Conservation (phyloP, 805 yeast species). For the Jamesozyma spencerorum region DNA sequence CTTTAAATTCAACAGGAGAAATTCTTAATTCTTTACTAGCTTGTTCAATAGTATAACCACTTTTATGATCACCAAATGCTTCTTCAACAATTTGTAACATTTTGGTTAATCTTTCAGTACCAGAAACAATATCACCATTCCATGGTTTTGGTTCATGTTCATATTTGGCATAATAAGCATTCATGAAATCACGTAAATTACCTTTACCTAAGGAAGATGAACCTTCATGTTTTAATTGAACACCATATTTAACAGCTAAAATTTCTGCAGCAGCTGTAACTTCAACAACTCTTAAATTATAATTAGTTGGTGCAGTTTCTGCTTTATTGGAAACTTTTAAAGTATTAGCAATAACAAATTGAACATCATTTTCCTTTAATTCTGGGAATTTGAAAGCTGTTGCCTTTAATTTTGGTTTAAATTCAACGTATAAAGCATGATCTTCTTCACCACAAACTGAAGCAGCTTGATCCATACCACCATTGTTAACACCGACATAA, state of each 20-base stretch:
- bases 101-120: slow-evolving; percentile 32
- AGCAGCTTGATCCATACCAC: slow-evolving; percentile 77
- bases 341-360: slow-evolving; percentile 56
- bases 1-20: slow-evolving; percentile 34
- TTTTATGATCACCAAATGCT: slow-evolving; percentile 31
- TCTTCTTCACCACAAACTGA: slow-evolving; percentile 52
- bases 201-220: slow-evolving; percentile 34
- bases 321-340: slow-evolving; percentile 54
- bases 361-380: slow-evolving; percentile 34
- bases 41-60: slow-evolving; percentile 44
- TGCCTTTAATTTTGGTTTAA: slow-evolving; percentile 49
- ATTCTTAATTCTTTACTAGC: slow-evolving; percentile 37
- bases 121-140: slow-evolving; percentile 40
- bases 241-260: slow-evolving; percentile 40
- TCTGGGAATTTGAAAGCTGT: slow-evolving; percentile 46
- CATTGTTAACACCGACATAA: slow-evolving; percentile 64
- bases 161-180: slow-evolving; percentile 34
- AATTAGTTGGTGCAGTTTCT: slow-evolving; percentile 61
- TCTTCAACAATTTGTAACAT: slow-evolving; percentile 40
- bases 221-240: slow-evolving; percentile 39
- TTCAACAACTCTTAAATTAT: slow-evolving; percentile 64
- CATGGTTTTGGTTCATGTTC: slow-evolving; percentile 28
- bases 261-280: slow-evolving; percentile 58
- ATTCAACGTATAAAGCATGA: slow-evolving; percentile 51
- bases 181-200: slow-evolving; percentile 56